Percentiles rank a stretch among this genome's conserved stretches.
Evolutionary conservation across 2,329 filamentous ascomycete species (phyloP).

Genomic region (Verticillium isaacii): DNA sequence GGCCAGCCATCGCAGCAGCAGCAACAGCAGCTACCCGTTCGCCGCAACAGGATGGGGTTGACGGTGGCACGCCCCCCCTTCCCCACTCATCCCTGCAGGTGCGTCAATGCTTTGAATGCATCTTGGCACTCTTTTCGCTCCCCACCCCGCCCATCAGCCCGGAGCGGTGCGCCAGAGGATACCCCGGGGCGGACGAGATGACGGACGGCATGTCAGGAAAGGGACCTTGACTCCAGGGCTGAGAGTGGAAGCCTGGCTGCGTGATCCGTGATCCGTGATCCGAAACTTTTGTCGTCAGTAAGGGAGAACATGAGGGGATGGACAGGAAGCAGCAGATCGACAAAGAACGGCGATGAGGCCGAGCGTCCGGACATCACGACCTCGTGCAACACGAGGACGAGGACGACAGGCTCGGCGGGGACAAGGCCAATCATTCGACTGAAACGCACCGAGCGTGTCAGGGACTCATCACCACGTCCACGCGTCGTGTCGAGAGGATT

Average conservation of each 20-base stretch:
- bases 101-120: conserved; percentile 36
- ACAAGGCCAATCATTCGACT: neutral
- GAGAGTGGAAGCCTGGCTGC: neutral
- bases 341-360: neutral
- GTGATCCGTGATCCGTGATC: too few relatives aligned
- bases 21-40: neutral
- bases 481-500: neutral
- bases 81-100: conserved; percentile 22
- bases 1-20: neutral
- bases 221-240: neutral
- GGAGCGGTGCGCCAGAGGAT: neutral
- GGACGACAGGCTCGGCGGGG: neutral
- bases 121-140: neutral
- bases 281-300: too few relatives aligned
- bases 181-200: neutral
- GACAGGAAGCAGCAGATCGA: neutral
- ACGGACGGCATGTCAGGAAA: neutral
- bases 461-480: neutral
- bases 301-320: neutral
- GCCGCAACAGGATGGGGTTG: neutral
- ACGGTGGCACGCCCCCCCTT: neutral
- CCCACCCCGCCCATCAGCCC: neutral
- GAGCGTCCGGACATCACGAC: neutral
- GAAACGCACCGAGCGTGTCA: neutral
- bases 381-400: neutral